phyloP scores from a whole-genome alignment of 2,329 filamentous ascomycete genomes.

The Catunica adiposa region DNA sequence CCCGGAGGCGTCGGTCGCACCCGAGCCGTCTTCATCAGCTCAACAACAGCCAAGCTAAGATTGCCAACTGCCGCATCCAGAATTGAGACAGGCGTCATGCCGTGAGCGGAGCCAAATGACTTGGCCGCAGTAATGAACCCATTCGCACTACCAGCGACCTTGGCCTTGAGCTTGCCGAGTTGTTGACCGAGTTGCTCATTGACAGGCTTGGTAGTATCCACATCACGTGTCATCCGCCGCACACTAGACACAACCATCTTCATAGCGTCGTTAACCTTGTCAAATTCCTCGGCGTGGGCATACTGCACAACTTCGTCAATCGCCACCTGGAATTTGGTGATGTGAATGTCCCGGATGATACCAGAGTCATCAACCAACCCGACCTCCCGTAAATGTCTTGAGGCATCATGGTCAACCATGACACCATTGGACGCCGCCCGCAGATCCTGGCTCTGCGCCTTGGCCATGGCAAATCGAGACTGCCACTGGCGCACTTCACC shows the following conservation, averaged over 20 bases:
- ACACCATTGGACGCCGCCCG: conserved; percentile 67
- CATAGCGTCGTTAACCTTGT: conserved; percentile 67
- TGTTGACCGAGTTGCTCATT: conserved; percentile 40
- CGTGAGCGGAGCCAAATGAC: conserved; percentile 69
- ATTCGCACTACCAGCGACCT: conserved; percentile 85
- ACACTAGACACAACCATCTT: conserved; percentile 72
- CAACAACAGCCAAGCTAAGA: conserved; percentile 69
- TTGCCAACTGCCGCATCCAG: conserved; percentile 88
- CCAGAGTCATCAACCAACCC: conserved; percentile 56
- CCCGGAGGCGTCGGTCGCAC: conserved; percentile 58
- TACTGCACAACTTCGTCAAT: conserved; percentile 77
- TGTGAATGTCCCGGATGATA: conserved; percentile 73
- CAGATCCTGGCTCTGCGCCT: conserved; percentile 70
- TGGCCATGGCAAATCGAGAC: conserved; percentile 70
- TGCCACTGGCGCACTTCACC: conserved; percentile 80
- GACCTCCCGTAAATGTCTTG: conserved; percentile 46
- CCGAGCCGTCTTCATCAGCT: conserved; percentile 69
- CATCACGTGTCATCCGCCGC: conserved; percentile 67
- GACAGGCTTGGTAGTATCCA: conserved; percentile 41
- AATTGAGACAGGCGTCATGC: conserved; percentile 81
- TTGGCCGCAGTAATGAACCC: conserved; percentile 89
- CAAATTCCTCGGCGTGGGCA: conserved; percentile 57
- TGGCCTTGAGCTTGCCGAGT: conserved; percentile 55
- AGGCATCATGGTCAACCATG: conserved; percentile 51
- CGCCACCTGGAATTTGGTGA: conserved; percentile 87